phyloP scores from a whole-genome alignment of 305 asterid species.

The Vinca major region DNA sequence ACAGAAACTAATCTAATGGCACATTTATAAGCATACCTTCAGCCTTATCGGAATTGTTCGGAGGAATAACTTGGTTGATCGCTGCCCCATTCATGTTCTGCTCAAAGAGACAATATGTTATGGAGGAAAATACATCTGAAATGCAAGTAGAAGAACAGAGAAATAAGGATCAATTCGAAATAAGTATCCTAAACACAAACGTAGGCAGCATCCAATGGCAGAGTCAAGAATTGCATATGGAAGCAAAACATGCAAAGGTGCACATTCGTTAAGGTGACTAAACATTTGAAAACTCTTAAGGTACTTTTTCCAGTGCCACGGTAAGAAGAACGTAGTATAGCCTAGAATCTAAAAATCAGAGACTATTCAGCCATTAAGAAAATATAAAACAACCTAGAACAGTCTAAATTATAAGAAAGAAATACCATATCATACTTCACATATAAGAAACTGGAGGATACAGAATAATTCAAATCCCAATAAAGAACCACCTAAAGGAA shows the following conservation, averaged over 20 bases:
- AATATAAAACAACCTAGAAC: neutral
- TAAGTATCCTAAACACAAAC: neutral
- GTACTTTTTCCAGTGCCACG: no score
- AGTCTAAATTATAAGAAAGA: neutral
- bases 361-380: neutral
- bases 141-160: neutral
- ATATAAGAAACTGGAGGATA: no score
- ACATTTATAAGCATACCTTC: constrained; percentile 44
- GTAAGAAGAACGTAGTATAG: neutral
- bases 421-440: neutral
- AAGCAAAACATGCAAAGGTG: neutral
- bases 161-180: neutral
- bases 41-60: constrained; percentile 24
- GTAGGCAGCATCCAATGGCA: neutral
- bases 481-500: neutral
- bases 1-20: constrained; percentile 3
- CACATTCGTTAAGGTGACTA: neutral
- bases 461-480: neutral
- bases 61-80: constrained; percentile 29
- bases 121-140: neutral
- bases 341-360: neutral
- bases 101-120: constrained; percentile 20
- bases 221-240: neutral
- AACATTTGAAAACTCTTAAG: neutral
- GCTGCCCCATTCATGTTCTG: constrained; percentile 36